phyloP scores from a whole-genome alignment of 352 stramenopile species.

The Phytophthora palmivora region DNA sequence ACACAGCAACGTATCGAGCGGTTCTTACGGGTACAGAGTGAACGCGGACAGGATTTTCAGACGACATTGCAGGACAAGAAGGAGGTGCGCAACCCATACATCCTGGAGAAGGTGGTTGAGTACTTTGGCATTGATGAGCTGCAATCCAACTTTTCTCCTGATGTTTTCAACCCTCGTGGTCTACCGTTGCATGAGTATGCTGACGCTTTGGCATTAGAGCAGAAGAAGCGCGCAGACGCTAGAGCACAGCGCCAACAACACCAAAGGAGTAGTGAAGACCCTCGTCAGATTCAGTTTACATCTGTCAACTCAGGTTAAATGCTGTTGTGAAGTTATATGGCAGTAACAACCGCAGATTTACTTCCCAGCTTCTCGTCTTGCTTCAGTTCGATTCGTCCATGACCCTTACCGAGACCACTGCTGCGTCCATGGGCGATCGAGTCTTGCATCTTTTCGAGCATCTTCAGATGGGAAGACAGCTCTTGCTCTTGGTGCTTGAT shows the following conservation, averaged over 20 bases:
- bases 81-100: slow-evolving; percentile 88
- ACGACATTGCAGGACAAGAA: slow-evolving; percentile 79
- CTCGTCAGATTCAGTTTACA: slow-evolving; percentile 34
- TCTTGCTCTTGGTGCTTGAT: slow-evolving; percentile 15
- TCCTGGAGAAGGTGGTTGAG: slow-evolving; percentile 86
- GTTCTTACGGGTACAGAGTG: slow-evolving; percentile 54
- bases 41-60: slow-evolving; percentile 65
- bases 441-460: slow-evolving; percentile 32
- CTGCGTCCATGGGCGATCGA: slow-evolving; percentile 44
- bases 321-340: slow-evolving; percentile 20
- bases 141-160: slow-evolving; percentile 65
- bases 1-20: slow-evolving; percentile 72
- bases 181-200: slow-evolving; percentile 76
- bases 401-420: slow-evolving; percentile 53
- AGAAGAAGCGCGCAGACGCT: slow-evolving; percentile 63
- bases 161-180: slow-evolving; percentile 77
- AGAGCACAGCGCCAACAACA: slow-evolving; percentile 46
- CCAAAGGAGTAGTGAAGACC: slow-evolving; percentile 22
- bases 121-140: slow-evolving; percentile 90
- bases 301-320: slow-evolving; percentile 15
- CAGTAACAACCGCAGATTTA: slow-evolving; percentile 15
- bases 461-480: slow-evolving; percentile 23
- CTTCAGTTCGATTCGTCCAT: slow-evolving; percentile 26
- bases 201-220: slow-evolving; percentile 67
- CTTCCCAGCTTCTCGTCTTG: slow-evolving; percentile 15